Percentiles rank a stretch among this genome's conserved stretches.
Conservation (phyloP, 495 filamentous ascomycete species). For the Melanomma pulvis-pyrius region DNA sequence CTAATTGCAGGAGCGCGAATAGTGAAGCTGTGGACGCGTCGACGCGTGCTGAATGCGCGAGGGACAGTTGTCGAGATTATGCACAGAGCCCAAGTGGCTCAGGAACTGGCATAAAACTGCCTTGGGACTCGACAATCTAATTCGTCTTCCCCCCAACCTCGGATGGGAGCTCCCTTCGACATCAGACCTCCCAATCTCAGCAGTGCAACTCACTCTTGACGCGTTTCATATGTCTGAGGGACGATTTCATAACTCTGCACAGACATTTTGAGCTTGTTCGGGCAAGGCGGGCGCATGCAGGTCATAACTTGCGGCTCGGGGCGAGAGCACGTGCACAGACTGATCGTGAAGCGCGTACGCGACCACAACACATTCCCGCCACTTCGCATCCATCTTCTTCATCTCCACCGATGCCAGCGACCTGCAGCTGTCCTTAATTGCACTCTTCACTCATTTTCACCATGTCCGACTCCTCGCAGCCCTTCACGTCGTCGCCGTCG, state of each 20-base stretch:
- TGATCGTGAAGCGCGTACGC: conserved; percentile 1
- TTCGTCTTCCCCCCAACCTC: no score
- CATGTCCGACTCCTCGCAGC: conserved; percentile 12
- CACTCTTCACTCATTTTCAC: background rate
- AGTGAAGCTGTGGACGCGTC: no score
- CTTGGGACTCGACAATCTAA: no score
- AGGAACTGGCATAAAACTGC: background rate
- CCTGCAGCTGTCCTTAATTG: background rate
- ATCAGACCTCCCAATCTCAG: background rate
- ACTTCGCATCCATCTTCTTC: background rate
- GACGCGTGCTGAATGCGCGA: no score
- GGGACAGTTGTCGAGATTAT: no score
- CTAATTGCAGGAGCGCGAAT: no score
- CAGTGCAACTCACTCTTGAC: background rate
- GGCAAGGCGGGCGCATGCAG: conserved; percentile 11
- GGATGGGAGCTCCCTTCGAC: no score
- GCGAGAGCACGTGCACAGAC: background rate
- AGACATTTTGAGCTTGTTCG: background rate
- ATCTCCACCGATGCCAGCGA: background rate
- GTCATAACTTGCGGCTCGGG: conserved; percentile 18
- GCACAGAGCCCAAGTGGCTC: background rate
- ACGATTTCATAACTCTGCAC: background rate
- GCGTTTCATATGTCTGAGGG: conserved; percentile 1
- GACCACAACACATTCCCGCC: conserved; percentile 25
- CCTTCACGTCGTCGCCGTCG: conserved; percentile 19